These are phyloP conservation scores for Fusarium compactum DNA, from an alignment of 2,329 filamentous ascomycete genomes.

Conservation along the genomic window DNA sequence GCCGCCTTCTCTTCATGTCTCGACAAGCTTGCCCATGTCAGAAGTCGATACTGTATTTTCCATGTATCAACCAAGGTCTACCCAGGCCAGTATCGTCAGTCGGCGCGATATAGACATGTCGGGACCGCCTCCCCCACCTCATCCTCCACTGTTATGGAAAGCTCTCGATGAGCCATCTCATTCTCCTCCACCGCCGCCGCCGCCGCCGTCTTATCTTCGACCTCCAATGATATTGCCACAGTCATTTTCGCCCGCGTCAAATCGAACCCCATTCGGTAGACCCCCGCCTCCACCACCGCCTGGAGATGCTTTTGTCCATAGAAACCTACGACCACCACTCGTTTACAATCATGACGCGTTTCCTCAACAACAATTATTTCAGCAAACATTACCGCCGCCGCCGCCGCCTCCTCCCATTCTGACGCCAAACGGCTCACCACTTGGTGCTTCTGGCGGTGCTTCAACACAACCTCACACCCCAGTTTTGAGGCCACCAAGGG, in stretches of 20 bases:
- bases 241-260: slow-evolving; percentile 9
- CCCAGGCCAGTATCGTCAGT: slow-evolving; percentile 47
- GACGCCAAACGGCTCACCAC: background rate
- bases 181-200: background rate
- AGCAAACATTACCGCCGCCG: slow-evolving; percentile 8
- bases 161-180: slow-evolving; percentile 6
- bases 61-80: slow-evolving; percentile 47
- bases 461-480: background rate
- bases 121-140: slow-evolving; percentile 38
- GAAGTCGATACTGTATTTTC: slow-evolving; percentile 47
- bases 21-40: slow-evolving; percentile 43
- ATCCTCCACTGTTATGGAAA: slow-evolving; percentile 24
- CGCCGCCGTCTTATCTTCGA: slow-evolving; percentile 15
- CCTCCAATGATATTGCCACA: slow-evolving; percentile 15
- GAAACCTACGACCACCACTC: slow-evolving; percentile 27
- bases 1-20: slow-evolving; percentile 21
- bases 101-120: slow-evolving; percentile 43
- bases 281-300: slow-evolving; percentile 30
- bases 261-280: slow-evolving; percentile 4
- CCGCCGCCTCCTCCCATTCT: slow-evolving; percentile 11
- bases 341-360: slow-evolving; percentile 13
- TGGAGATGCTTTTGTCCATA: slow-evolving; percentile 7
- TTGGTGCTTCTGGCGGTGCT: background rate
- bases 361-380: slow-evolving; percentile 13
- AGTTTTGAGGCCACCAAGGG: slow-evolving; percentile 8